Base-by-base conservation (phyloP, 768 basidiomycete genomes). In the Plicaturopsis crispa region DNA sequence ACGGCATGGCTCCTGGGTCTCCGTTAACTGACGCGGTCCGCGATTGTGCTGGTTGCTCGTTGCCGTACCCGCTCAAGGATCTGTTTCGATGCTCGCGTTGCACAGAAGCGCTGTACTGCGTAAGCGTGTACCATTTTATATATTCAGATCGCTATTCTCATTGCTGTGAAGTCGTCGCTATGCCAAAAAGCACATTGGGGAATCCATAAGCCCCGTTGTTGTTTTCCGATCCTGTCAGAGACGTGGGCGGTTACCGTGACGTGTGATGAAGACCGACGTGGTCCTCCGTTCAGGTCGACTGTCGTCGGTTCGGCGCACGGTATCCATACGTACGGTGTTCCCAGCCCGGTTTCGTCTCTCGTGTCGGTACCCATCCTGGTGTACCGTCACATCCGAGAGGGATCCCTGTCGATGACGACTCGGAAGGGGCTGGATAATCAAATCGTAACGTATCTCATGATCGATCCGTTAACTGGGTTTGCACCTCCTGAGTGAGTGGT, bases 291-390 rank as follows among this genome's bases (percentile, higher is more conserved):
- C 31, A 33, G 20, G 5, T 31, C 34, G 21, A 33, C 32, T n/a
- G 36, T 36, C 36, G 5, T 47, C 24, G 39, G 36, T 2, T 35
- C 53, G 1, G 44, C 49, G 5, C 59, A 60, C 11, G 33, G 44
- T 1, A 60, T 60, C 47, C 48, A 58, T 26, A 36, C 41, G 4
- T 42, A 34, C 4, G 55, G 53, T 10, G 31, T 58, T 4, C 24
- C 42, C 6, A 53, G 54, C 16, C 55, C 56, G 0, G n/a, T 60
- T 5, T 55, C 52, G 10, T 41, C 44, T 11, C 42, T 51, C 44
- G 48, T 57, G 13, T 56, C 56, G 10, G 47, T 60, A 11, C 55
- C 59, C 0, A 48, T 60, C 36, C 16, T 56, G 10, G 43, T 57
- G 18, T 55, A 48, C 34, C 57, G 56, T 30, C 57, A 59, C 21